A percentile compares a stretch with the other conserved stretches of the same genome.
phyloP scores from a whole-genome alignment of 2,329 filamentous ascomycete species.

The Orbilia oligospora region DNA sequence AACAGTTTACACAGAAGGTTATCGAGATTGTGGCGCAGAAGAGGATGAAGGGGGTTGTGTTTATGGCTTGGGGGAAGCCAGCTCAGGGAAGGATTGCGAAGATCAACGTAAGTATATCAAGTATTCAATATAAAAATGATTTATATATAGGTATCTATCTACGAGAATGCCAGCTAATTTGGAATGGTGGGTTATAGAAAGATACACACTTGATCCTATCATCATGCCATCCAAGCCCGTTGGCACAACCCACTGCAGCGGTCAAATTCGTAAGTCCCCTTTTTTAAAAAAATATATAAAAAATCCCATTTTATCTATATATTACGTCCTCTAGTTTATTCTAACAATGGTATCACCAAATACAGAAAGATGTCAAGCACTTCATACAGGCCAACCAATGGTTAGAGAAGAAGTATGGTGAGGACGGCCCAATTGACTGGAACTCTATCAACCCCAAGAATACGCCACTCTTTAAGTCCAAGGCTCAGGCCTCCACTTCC shows the following conservation, averaged over 20 bases:
- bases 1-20: conserved; percentile 89
- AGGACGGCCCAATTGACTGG: conserved; percentile 89
- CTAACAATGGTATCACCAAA: not conserved
- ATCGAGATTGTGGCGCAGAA: conserved; percentile 88
- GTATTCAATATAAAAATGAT: no score
- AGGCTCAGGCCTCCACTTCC: conserved; percentile 22
- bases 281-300: no score
- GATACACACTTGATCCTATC: conserved; percentile 85
- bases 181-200: conserved; percentile 63
- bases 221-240: conserved; percentile 91
- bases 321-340: no score
- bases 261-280: conserved; percentile 73
- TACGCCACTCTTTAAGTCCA: conserved; percentile 32
- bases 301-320: no score
- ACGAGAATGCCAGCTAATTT: not conserved
- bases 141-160: not conserved
- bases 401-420: conserved; percentile 83
- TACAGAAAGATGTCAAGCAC: conserved; percentile 80
- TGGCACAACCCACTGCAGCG: conserved; percentile 81
- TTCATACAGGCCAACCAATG: conserved; percentile 88
- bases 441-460: conserved; percentile 70
- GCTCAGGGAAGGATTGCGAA: conserved; percentile 83
- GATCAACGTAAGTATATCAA: conserved; percentile 71
- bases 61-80: conserved; percentile 91
- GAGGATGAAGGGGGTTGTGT: conserved; percentile 86